Percentiles rank a stretch among this genome's conserved stretches.
These are phyloP conservation scores for Claviceps sp. DNA, from an alignment of 2,329 filamentous ascomycete genomes.

Conservation along the genomic window DNA sequence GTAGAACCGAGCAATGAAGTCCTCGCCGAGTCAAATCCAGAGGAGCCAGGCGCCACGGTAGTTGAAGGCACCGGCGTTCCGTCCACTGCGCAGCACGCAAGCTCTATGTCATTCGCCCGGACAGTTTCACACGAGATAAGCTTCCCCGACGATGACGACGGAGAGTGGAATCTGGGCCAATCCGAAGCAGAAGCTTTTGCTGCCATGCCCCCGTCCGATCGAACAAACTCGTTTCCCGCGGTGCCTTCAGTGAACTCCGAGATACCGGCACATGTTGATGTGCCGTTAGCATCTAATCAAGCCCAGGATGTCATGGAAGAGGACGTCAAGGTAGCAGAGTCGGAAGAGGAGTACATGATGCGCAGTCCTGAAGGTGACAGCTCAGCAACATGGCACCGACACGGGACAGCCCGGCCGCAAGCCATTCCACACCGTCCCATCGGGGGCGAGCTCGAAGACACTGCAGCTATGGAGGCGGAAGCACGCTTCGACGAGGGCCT, in stretches of 20 bases:
- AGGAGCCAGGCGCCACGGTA: not conserved
- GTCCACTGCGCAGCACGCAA: constrained; percentile 37
- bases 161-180: constrained; percentile 41
- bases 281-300: constrained; percentile 34
- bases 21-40: not conserved
- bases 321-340: constrained; percentile 33
- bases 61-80: constrained; percentile 4
- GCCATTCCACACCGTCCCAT: constrained; percentile 22
- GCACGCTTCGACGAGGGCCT: constrained; percentile 58
- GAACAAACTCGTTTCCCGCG: constrained; percentile 50
- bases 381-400: constrained; percentile 5
- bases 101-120: constrained; percentile 49
- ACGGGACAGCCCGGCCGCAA: constrained; percentile 9
- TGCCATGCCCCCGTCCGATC: constrained; percentile 42
- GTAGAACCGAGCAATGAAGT: not conserved
- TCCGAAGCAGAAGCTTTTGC: constrained; percentile 44
- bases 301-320: constrained; percentile 40
- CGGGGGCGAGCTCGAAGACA: constrained; percentile 28
- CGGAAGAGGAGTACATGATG: constrained; percentile 20
- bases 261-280: constrained; percentile 17
- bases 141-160: constrained; percentile 45
- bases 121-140: constrained; percentile 50
- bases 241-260: constrained; percentile 30
- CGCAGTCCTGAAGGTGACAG: constrained; percentile 6
- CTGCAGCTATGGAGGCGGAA: constrained; percentile 32